Evolutionary conservation across 192 early-diverging fungal genomes (phyloP), one percentile per base, ranked within the genome.

Genomic region (Phlyctochytrium planicorne): DNA sequence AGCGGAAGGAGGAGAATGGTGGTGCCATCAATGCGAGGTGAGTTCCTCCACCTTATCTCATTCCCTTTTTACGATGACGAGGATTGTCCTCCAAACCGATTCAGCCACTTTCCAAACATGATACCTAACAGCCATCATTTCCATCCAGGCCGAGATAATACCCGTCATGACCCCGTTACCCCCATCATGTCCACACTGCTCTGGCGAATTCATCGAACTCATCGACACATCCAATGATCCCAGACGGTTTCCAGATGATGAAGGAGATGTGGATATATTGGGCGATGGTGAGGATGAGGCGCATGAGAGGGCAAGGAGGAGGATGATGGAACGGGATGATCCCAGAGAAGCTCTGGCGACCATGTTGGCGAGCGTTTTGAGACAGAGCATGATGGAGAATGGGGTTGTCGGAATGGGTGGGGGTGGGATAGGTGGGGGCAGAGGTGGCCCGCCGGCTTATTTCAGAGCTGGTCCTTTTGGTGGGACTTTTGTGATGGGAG

Each of bases 191-290:
- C 90, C 90, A 20, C 71, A 60, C 31, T 94, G 93, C 65, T 75
- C 87, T 65, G 75, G 79, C 52, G 86, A 91, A 63, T 94, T 94
- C 73, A 91, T 94, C n/a, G 91, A 94, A 78, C 82, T 92, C 80
- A 89, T 91, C 79, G 27, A 66, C 34, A n/a, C 3, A 1, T 47
- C 25, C 10, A 27, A 27, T 23, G 37, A 20, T 65, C 47, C 37
- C 47, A 59, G 14, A 20, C 27, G 10, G 16, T 63, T 67, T 29
- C 57, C 65, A 30, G 60, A 63, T 3, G 70, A 68, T 3, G 61
- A 60, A 59, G 75, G 71, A 30, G 64, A 56, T 2, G 53, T 60
- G 3, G 62, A 59, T n/a, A 67, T 68, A 16, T 40, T 24, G 0
- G 64, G 33, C 34, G 36, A 62, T 30, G 53, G 40, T 24, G 74